Base-by-base conservation (phyloP, 768 basidiomycete genomes). In the Naematelia encephala region DNA sequence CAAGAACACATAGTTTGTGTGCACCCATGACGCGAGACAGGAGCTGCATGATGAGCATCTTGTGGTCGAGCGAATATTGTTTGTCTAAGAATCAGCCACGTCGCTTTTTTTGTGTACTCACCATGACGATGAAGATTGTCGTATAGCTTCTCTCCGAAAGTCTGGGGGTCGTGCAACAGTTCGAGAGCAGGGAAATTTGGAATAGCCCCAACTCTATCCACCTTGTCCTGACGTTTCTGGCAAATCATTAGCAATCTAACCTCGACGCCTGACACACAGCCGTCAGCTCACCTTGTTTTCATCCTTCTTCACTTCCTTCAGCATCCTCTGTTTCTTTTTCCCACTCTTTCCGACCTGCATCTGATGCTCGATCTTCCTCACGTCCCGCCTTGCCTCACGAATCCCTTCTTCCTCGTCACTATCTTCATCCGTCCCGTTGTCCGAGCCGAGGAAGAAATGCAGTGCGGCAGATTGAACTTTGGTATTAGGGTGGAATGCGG, bases 31-130 rank as follows among this genome's bases (percentile, higher is more conserved):
- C 88, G 48, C 96, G 86, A 3, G 91, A 89, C 46, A 98, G 84
- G 51, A 99, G 87, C 73, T 96, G 91, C 91, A 98, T 94, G 74
- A 97, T 82, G 62, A 98, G 82, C 57, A 99, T 88, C 79, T 96
- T 97, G 82, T 98, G 96, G 68, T 97, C 93, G 57, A 98, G 84
- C 28, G 90, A 89, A 74, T 90, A 91, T n/a, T 88, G 88, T 76
- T 91, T 92, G 82, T 98, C 94, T 80, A 59, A 3, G 2, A 16
- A 30, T 52, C n/a, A 52, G 16, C 34, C 8, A 8, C 16, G 34
- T 16, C 8, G 34, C 34, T 39, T 39, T 8, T 16, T 3, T 29
- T 10, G n/a, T n/a, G 5, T 14, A 69, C 75, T 56, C 55, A 80
- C 79, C 80, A 77, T 92, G 86, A 45, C 82, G 83, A 67, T 85